Conservation (phyloP, 225 moss, liverwort and hornwort genomes). For the Bryoerythrophyllum caledonicum region DNA sequence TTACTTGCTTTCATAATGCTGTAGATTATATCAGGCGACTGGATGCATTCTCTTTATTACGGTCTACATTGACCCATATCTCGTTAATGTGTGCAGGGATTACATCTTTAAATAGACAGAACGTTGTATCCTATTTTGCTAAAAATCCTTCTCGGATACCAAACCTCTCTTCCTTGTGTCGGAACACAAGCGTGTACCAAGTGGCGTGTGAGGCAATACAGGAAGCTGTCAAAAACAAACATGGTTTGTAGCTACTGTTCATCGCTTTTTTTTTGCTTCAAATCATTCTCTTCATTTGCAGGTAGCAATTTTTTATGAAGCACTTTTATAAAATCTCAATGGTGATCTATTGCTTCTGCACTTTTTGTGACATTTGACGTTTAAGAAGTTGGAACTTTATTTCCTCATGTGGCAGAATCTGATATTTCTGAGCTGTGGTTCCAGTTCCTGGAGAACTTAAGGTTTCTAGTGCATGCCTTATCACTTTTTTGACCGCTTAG, state of each 20-base stretch:
- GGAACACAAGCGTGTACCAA: slow-evolving; percentile 30
- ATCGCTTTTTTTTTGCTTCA: not conserved
- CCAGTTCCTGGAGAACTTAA: slow-evolving; percentile 48
- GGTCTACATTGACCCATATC: slow-evolving; percentile 6
- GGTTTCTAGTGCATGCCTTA: slow-evolving; percentile 27
- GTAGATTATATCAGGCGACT: not conserved
- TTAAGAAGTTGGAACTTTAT: slow-evolving; percentile 1
- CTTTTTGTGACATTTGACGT: slow-evolving; percentile 14
- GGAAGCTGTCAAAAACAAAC: slow-evolving; percentile 30
- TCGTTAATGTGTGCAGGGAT: slow-evolving; percentile 27
- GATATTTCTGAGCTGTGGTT: slow-evolving; percentile 51
- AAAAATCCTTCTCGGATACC: slow-evolving; percentile 41
- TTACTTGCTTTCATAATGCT: slow-evolving; percentile 14
- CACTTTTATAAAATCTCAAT: not conserved
- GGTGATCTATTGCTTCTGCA: not conserved
- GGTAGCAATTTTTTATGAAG: slow-evolving; percentile 1
- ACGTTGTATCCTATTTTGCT: slow-evolving; percentile 41
- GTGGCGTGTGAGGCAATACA: slow-evolving; percentile 47
- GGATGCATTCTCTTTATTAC: slow-evolving; percentile 13
- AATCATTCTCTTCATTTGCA: slow-evolving; percentile 11
- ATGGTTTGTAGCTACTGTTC: slow-evolving; percentile 35
- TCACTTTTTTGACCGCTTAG: slow-evolving; percentile 5
- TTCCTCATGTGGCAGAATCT: slow-evolving; percentile 37
- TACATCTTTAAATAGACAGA: slow-evolving; percentile 27
- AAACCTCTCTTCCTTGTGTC: slow-evolving; percentile 30